Evolutionary conservation across 1,284 basidiomycete genomes (phyloP), one percentile per base, ranked within the genome.

Genomic region (Neotropicomus parvogracilis): DNA sequence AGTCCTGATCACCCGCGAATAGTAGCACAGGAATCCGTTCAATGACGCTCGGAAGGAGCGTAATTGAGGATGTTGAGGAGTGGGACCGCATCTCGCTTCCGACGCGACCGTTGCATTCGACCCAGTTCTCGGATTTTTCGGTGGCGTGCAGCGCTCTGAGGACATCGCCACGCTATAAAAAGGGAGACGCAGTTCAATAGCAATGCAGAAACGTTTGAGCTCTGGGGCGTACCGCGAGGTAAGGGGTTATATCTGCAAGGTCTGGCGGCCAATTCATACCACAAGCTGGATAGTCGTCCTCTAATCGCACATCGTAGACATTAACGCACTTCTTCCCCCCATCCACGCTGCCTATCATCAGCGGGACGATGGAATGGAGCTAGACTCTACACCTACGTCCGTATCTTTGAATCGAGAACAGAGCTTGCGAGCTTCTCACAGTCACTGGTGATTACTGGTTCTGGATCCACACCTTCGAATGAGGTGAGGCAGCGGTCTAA

Each of bases 251-350:
- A 40, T 86, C 81, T 9, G 75, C 67, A 20, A 99, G 79, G 56
- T 93, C 91, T n/a, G 86, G 84, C 4, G 95, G 95, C 95, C 95
- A 99, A 68, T 95, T 95, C 91, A 98, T 91, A 1, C 95, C 95
- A 67, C 95, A 99, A 3, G 83, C 85, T n/a, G 95, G 95, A 39
- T 68, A 74, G 12, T 77, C 78, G 65, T 99, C 97, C 46, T 87
- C 82, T 24, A 91, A 71, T 28, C 97, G 85, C 17, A 98, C 81
- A 62, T 99, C 97, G 62, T 99, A 99, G 38, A 98, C 83, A 66
- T 99, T 99, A 59, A 95, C 75, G 68, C 95, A 99, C 68, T 82
- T 86, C 32, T 75, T 67, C 53, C 78, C 69, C 6, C 85, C 88
- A 45, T 93, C 76, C 19, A 86, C 75, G 38, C 90, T 94, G 58